phyloP scores from a whole-genome alignment of 1,284 basidiomycete species.

The Ceratobasidium sp. region DNA sequence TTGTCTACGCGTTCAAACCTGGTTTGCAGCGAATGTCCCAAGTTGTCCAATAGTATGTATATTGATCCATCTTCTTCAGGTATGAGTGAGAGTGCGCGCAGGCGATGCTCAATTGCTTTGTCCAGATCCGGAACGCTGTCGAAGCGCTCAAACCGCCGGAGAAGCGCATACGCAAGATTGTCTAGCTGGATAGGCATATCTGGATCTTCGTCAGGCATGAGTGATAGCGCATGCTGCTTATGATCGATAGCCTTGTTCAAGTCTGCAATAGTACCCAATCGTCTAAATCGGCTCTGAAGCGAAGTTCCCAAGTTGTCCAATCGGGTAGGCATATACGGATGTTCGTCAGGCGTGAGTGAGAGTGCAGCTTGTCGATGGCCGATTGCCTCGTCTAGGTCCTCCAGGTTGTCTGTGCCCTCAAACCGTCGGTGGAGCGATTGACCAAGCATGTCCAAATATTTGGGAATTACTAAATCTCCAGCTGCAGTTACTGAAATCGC shows the following conservation, averaged over 20 bases:
- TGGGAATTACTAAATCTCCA: background rate
- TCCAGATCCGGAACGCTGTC: background rate
- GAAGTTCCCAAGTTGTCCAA: background rate
- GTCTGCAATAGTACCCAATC: background rate
- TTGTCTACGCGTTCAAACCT: background rate
- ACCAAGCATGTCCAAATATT: background rate
- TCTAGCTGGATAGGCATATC: background rate
- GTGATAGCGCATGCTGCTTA: background rate
- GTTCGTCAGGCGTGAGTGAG: background rate
- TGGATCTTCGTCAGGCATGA: background rate
- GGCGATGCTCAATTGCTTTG: background rate
- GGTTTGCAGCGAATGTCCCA: background rate
- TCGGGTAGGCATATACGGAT: background rate
- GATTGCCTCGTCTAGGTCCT: slow-evolving; percentile 3
- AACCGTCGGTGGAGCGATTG: background rate
- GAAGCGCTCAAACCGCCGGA: background rate
- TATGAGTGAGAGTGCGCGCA: background rate
- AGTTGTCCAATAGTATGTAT: background rate
- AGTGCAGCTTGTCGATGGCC: background rate
- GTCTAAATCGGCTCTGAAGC: background rate
- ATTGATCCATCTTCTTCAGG: background rate
- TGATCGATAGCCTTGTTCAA: background rate
- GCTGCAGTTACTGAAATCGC: background rate
- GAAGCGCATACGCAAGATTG: background rate
- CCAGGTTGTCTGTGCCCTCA: background rate